Conservation (phyloP, 108 stramenopile genomes). For the Schizochytrium sp. region DNA sequence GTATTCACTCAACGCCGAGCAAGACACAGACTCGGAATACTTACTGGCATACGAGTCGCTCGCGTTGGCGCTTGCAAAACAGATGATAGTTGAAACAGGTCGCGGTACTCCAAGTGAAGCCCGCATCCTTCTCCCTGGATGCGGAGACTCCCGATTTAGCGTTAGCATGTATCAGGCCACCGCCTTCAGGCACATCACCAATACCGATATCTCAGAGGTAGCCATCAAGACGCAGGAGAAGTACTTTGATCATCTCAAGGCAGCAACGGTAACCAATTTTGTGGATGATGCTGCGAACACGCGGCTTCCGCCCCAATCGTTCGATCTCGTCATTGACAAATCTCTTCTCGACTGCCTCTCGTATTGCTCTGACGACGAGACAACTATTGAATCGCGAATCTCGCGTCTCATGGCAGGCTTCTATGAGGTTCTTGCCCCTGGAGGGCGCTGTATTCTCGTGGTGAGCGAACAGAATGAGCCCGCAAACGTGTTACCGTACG, state of each 20-base stretch:
- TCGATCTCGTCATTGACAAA: neutral
- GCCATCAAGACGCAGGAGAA: neutral
- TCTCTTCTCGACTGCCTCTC: neutral
- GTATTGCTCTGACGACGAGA: neutral
- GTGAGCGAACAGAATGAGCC: neutral
- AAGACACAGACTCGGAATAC: neutral
- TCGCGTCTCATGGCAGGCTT: neutral
- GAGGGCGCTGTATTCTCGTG: neutral
- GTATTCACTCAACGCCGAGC: neutral
- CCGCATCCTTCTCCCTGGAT: neutral
- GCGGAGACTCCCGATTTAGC: neutral
- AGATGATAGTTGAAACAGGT: neutral
- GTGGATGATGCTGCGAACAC: neutral
- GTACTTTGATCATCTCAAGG: neutral
- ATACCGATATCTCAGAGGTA: neutral
- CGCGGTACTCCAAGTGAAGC: neutral
- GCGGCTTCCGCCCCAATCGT: neutral
- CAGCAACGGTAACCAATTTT: neutral
- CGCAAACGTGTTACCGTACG: neutral
- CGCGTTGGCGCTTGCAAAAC: neutral
- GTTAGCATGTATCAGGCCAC: neutral
- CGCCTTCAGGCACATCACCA: neutral
- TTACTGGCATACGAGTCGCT: neutral
- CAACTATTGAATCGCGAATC: neutral
- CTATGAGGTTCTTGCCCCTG: neutral